Conservation (phyloP, 148 eudicot species). For the Cornus florida region DNA sequence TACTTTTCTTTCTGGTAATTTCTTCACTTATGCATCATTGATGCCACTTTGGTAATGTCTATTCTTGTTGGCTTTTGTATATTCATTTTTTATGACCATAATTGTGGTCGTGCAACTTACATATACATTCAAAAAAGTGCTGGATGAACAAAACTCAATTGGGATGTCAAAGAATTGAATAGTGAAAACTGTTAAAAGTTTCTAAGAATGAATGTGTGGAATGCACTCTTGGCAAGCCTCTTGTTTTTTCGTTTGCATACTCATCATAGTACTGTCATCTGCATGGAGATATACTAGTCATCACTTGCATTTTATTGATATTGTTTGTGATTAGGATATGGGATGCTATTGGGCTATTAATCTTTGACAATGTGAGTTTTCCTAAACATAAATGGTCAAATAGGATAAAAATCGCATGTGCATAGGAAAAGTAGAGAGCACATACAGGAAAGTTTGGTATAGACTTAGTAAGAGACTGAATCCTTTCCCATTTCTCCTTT, state of each 20-base stretch:
- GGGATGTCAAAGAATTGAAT: not conserved
- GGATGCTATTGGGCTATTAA: not conserved
- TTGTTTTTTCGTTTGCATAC: not conserved
- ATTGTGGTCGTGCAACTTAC: not conserved
- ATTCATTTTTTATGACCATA: not conserved
- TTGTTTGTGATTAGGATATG: not conserved
- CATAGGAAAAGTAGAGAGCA: constrained; percentile 4
- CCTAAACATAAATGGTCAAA: not conserved
- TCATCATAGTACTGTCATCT: not conserved
- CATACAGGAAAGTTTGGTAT: not conserved
- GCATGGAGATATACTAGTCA: not conserved
- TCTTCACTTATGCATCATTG: constrained; percentile 2
- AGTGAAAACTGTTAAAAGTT: not conserved
- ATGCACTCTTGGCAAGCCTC: not conserved
- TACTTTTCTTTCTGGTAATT: constrained; percentile 35
- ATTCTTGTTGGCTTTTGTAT: not conserved
- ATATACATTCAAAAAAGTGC: not conserved
- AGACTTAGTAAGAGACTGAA: too few species aligned
- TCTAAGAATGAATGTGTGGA: not conserved
- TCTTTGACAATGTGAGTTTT: not conserved
- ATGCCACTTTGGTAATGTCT: not conserved
- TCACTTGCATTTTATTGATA: not conserved
- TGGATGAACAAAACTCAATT: constrained; percentile 3
- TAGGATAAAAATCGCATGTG: not conserved
- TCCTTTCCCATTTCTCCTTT: not conserved